A percentile compares a stretch with the other conserved stretches of the same genome.
phyloP scores from a whole-genome alignment of 345 rosid genomes.

The Eucalyptus urophylla region DNA sequence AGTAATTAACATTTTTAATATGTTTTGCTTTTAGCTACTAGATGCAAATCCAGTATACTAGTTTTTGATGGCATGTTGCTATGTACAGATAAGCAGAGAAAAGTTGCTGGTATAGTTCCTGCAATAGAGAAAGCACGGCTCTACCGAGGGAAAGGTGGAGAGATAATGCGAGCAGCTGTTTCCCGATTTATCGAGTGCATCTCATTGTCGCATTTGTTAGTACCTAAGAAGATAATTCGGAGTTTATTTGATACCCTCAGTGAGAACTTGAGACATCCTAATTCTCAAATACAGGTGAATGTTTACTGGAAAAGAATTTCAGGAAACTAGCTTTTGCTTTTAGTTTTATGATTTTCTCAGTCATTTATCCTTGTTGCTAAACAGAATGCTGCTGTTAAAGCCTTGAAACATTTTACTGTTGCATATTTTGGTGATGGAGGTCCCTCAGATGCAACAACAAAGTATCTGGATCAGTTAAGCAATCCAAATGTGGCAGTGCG shows the following conservation, averaged over 20 bases:
- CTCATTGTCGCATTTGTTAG: conserved; percentile 39
- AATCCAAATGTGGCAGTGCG: conserved; percentile 84
- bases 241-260: conserved; percentile 63
- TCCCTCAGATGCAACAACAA: conserved; percentile 32
- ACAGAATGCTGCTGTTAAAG: conserved; percentile 74
- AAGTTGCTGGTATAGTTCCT: conserved; percentile 66
- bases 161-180: conserved; percentile 95
- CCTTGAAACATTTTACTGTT: conserved; percentile 53
- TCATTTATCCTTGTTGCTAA: background rate
- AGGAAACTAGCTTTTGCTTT: background rate
- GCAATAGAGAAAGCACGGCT: conserved; percentile 97
- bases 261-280: conserved; percentile 92
- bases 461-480: conserved; percentile 49
- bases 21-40: background rate
- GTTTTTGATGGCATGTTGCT: background rate
- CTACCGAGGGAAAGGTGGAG: conserved; percentile 98
- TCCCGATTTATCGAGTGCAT: conserved; percentile 85
- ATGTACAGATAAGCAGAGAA: conserved; percentile 54
- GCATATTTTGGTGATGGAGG: conserved; percentile 35
- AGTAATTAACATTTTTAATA: background rate
- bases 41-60: background rate
- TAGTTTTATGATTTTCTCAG: background rate
- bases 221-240: conserved; percentile 58
- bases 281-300: conserved; percentile 84
- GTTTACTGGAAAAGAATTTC: conserved; percentile 3